Evolutionary conservation across 176 grass and related monocot species (phyloP).

Genomic region (Elymus sibiricus): DNA sequence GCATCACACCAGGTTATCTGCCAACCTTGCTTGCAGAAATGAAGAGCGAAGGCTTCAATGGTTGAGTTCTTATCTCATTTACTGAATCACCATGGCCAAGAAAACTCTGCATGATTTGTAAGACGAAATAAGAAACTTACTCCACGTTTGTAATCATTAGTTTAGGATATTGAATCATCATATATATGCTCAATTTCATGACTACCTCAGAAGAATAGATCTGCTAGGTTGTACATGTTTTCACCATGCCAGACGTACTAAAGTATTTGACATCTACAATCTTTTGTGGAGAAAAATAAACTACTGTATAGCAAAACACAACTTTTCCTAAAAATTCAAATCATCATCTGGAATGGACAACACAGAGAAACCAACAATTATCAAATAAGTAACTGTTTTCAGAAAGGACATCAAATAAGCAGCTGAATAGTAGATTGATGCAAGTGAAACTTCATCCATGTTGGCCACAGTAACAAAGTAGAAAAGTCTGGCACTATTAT

Average conservation of each 20-base stretch:
- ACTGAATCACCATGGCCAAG: slow-evolving; percentile 75
- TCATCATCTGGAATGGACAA: neutral
- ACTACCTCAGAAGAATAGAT: slow-evolving; percentile 4
- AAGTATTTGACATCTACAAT: slow-evolving; percentile 8
- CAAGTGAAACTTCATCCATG: neutral
- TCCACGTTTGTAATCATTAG: neutral
- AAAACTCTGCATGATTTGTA: slow-evolving; percentile 58
- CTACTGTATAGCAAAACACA: neutral
- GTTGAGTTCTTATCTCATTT: slow-evolving; percentile 86
- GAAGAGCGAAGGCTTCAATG: slow-evolving; percentile 77
- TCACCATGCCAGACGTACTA: neutral
- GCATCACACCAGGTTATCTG: neutral
- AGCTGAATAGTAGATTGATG: neutral
- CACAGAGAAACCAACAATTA: neutral
- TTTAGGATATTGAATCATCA: neutral
- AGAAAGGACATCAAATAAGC: neutral
- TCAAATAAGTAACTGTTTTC: neutral
- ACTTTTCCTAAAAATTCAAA: neutral
- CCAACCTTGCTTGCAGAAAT: slow-evolving; percentile 96
- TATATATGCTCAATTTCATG: neutral
- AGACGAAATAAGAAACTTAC: slow-evolving; percentile 7
- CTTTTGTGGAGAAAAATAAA: neutral
- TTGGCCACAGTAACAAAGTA: neutral
- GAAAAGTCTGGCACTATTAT: neutral
- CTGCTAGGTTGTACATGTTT: neutral